These are phyloP conservation scores for Neurospora sublineolata DNA, from an alignment of 495 filamentous ascomycete species.

Conservation along the genomic window DNA sequence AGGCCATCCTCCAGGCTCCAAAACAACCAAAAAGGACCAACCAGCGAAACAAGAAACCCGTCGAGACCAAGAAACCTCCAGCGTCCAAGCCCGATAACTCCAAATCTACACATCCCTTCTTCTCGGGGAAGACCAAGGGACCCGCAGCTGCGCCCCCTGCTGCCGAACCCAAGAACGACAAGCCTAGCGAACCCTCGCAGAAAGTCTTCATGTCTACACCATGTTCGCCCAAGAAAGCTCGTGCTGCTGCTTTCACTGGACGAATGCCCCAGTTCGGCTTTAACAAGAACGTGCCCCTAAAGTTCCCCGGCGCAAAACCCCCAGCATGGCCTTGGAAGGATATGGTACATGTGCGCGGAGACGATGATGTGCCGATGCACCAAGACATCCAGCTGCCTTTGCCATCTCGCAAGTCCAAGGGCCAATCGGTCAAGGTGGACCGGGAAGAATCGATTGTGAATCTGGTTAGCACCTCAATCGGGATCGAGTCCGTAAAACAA, in stretches of 20 bases:
- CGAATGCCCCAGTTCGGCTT: conserved; percentile 22
- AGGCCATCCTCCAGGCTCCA: conserved; percentile 17
- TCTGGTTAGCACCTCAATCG: conserved; percentile 19
- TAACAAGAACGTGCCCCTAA: conserved; percentile 25
- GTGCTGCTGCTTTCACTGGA: conserved; percentile 5
- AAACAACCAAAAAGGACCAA: conserved; percentile 5
- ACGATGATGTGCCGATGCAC: conserved; percentile 3
- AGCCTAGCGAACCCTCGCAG: background rate
- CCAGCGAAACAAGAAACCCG: conserved; percentile 11
- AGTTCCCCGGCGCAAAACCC: conserved; percentile 47
- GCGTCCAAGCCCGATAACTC: conserved; percentile 13
- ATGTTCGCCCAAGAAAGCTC: conserved; percentile 20
- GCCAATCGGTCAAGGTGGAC: conserved; percentile 29
- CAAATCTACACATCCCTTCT: conserved; percentile 76
- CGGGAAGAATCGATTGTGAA: conserved; percentile 34
- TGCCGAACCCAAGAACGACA: conserved; percentile 11
- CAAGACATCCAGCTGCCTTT: background rate
- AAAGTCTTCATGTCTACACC: conserved; percentile 26
- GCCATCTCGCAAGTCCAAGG: conserved; percentile 38
- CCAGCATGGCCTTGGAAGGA: conserved; percentile 62
- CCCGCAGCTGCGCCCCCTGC: conserved; percentile 1
- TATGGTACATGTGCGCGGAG: conserved; percentile 47
- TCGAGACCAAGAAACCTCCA: background rate
- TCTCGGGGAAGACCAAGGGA: conserved; percentile 38
- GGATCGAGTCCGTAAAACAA: conserved; percentile 15